Conservation (phyloP, 495 filamentous ascomycete genomes). For the Trichoderma virens region DNA sequence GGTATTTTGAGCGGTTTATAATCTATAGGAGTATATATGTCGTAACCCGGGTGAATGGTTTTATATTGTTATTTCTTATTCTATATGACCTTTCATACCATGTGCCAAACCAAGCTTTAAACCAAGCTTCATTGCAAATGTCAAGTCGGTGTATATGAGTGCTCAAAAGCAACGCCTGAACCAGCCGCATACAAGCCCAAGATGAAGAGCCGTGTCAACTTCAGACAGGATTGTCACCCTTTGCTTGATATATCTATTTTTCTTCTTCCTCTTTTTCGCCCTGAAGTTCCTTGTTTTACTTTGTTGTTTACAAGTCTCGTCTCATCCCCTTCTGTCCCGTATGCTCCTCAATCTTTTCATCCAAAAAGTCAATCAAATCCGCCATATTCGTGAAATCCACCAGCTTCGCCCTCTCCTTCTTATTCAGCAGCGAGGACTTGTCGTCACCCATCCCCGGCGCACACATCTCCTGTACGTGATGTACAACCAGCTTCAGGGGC, state of each 20-base stretch:
- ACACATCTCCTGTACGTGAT: slow-evolving; percentile 59
- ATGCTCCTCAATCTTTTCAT: slow-evolving; percentile 33
- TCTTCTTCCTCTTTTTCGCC: not conserved
- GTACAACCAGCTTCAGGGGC: slow-evolving; percentile 50
- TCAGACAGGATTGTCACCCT: too few relatives aligned
- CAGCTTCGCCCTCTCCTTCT: slow-evolving; percentile 43
- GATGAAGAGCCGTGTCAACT: too few relatives aligned
- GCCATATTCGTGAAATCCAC: slow-evolving; percentile 43
- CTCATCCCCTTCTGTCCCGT: slow-evolving; percentile 17
- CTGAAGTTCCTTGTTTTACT: not conserved
- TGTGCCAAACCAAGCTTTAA: too few relatives aligned
- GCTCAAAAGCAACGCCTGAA: too few relatives aligned
- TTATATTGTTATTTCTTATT: too few relatives aligned
- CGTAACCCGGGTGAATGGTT: too few relatives aligned
- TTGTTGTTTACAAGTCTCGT: slow-evolving; percentile 6
- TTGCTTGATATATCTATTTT: too few relatives aligned
- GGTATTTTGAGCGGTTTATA: slow-evolving; percentile 54
- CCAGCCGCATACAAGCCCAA: too few relatives aligned
- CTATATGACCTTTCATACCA: too few relatives aligned
- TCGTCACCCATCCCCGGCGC: slow-evolving; percentile 39
- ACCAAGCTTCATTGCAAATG: too few relatives aligned
- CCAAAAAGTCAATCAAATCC: slow-evolving; percentile 54
- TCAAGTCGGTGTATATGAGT: too few relatives aligned
- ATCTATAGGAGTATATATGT: slow-evolving; percentile 8
- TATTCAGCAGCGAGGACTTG: slow-evolving; percentile 40